Percentiles rank a stretch among this genome's conserved stretches.
Conservation (phyloP, 2,329 filamentous ascomycete species). For the Fusarium metavorans region DNA sequence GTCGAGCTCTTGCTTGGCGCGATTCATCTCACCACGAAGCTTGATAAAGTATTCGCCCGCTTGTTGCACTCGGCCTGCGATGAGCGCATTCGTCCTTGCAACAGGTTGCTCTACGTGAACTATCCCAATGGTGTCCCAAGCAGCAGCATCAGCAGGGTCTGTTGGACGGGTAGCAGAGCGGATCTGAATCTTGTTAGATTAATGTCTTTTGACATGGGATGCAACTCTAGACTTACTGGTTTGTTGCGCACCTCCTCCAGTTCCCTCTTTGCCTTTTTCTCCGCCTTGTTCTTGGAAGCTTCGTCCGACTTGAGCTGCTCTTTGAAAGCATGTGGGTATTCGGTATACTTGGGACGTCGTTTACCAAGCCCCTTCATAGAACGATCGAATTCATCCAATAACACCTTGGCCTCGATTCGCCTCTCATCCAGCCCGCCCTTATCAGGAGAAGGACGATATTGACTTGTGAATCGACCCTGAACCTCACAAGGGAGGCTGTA, state of each 20-base stretch:
- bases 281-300: conserved; percentile 59
- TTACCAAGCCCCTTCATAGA: conserved; percentile 57
- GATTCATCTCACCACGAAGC: conserved; percentile 61
- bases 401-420: conserved; percentile 53
- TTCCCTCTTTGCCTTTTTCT: conserved; percentile 59
- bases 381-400: conserved; percentile 56
- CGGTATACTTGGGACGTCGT: conserved; percentile 59
- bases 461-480: conserved; percentile 56
- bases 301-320: conserved; percentile 61
- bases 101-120: conserved; percentile 60
- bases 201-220: not conserved
- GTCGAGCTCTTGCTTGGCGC: conserved; percentile 59
- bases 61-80: conserved; percentile 62
- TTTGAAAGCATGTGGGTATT: conserved; percentile 61
- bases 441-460: conserved; percentile 55
- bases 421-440: conserved; percentile 57
- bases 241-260: conserved; percentile 55
- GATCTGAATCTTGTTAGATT: conserved; percentile 43
- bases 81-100: conserved; percentile 52
- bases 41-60: conserved; percentile 64
- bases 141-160: conserved; percentile 60
- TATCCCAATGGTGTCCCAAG: conserved; percentile 66
- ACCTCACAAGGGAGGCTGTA: conserved; percentile 58
- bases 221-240: conserved; percentile 47
- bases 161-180: conserved; percentile 58